Evolutionary conservation across 1,284 basidiomycete species (phyloP).

Genomic region (Cryptococcus hybrid): DNA sequence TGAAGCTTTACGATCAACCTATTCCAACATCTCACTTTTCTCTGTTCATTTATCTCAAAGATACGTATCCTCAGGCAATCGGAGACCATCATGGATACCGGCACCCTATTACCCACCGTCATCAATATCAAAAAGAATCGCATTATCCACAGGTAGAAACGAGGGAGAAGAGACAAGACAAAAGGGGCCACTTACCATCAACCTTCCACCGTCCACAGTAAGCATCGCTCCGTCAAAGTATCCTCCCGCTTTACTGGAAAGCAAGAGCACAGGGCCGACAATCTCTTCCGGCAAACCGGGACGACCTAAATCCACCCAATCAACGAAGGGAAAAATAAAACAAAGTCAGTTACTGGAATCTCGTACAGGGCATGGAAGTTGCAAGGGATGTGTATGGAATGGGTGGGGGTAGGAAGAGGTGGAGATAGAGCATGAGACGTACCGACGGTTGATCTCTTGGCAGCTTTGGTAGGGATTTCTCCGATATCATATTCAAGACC

Average conservation of each 20-base stretch:
- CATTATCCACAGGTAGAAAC: not conserved
- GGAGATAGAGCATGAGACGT: slow-evolving; percentile 1
- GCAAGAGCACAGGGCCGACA: slow-evolving; percentile 42
- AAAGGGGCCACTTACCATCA: slow-evolving; percentile 27
- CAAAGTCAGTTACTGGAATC: not conserved
- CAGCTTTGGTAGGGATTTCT: slow-evolving; percentile 22
- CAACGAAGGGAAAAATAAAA: no score
- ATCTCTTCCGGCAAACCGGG: slow-evolving; percentile 46
- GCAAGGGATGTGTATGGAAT: not conserved
- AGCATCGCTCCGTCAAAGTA: slow-evolving; percentile 45
- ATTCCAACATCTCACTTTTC: not conserved
- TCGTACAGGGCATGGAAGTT: not conserved
- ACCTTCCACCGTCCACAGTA: slow-evolving; percentile 44
- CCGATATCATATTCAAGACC: slow-evolving; percentile 24
- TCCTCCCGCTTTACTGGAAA: slow-evolving; percentile 38
- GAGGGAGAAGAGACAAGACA: not conserved
- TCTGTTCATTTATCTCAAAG: slow-evolving; percentile 1
- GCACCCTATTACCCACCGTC: slow-evolving; percentile 15
- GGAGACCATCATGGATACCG: slow-evolving; percentile 34
- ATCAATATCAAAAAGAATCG: not conserved
- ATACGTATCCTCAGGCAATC: slow-evolving; percentile 29
- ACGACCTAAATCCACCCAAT: slow-evolving; percentile 23
- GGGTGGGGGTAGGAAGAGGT: not conserved
- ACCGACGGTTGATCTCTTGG: slow-evolving; percentile 36
- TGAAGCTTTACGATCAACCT: no score